Evolutionary conservation across 2,329 filamentous ascomycete genomes (phyloP), one percentile per base, ranked within the genome.

Genomic region (Pseudocercospora fijiensis): DNA sequence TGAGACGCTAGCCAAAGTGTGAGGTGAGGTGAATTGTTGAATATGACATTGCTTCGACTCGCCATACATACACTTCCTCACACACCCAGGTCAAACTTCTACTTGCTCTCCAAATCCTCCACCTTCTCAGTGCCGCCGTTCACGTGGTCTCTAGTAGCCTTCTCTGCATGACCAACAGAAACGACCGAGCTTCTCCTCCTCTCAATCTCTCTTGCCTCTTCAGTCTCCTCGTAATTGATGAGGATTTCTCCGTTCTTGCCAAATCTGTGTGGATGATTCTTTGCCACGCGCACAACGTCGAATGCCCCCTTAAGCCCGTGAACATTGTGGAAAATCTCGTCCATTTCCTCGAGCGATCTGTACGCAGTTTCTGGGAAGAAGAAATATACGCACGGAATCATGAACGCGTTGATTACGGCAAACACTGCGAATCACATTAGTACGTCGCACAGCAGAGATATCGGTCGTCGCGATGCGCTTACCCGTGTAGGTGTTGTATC

Each of bases 271-370:
- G 85, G 84, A 69, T 83, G 77, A 0, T 82, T 74, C 9, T 77
- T 74, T 2, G 85, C 85, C 37, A 84, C 75, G 57, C 77, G 75
- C 20, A 87, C 84, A 4, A 84, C 78, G 7, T 78, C 71, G 69
- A 86, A 85, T 11, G 80, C 78, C 87, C 86, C 75, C 88, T 87
- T 67, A 22, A 69, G 65, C 26, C 72, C 72, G 16, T 69, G 63
- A 3, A 70, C 70, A 28, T 71, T 56, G 57, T 72, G 71, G 33
- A 72, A 68, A 70, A 88, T 87, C 68, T 76, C 77, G 69, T 89
- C 86, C 83, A 89, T 88, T 72, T 89, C 86, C 74, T 89, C 86
- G 20, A 89, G 81, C 1, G 83, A 85, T 45, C 86, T 81, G 71
- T 85, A 85, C 1, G 84, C 84, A 9, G 87, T 89, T 75, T 89